phyloP scores from a whole-genome alignment of 495 filamentous ascomycete species.

The Physcia stellaris region DNA sequence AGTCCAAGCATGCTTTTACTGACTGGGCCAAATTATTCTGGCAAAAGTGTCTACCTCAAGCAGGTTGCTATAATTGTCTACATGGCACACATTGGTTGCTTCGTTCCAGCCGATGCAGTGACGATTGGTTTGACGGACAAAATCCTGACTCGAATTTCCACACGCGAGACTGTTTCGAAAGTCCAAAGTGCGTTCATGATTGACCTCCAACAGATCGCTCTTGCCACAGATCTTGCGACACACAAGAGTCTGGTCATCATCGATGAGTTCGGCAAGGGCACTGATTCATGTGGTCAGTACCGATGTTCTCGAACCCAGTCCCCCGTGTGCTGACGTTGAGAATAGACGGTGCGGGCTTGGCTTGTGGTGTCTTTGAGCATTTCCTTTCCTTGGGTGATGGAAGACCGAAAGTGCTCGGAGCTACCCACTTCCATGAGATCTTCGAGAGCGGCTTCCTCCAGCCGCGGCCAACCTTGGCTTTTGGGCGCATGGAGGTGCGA shows the following conservation, averaged over 20 bases:
- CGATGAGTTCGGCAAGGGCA: constrained; percentile 96
- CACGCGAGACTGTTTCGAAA: constrained; percentile 72
- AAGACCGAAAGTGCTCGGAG: constrained; percentile 71
- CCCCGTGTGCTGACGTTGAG: background rate
- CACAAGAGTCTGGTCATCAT: constrained; percentile 66
- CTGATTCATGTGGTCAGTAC: constrained; percentile 45
- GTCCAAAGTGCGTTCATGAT: constrained; percentile 89
- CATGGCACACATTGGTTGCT: constrained; percentile 84
- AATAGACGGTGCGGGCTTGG: constrained; percentile 72
- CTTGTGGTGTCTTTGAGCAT: constrained; percentile 67
- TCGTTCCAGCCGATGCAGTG: constrained; percentile 69
- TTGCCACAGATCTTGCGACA: constrained; percentile 67
- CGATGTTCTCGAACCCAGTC: background rate
- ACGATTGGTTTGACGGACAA: constrained; percentile 83
- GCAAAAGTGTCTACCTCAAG: constrained; percentile 93
- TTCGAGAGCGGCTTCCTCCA: constrained; percentile 61
- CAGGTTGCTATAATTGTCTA: constrained; percentile 84
- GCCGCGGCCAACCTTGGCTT: constrained; percentile 42
- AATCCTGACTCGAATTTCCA: constrained; percentile 79
- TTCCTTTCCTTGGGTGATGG: constrained; percentile 45
- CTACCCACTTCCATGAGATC: constrained; percentile 93
- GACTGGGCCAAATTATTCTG: constrained; percentile 92
- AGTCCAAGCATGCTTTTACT: constrained; percentile 65
- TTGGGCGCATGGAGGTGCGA: constrained; percentile 82
- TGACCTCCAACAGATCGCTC: constrained; percentile 77